Evolutionary conservation across 805 yeast genomes (phyloP), one percentile per base, ranked within the genome.

Genomic region (Kodamaea lidongshanica): DNA sequence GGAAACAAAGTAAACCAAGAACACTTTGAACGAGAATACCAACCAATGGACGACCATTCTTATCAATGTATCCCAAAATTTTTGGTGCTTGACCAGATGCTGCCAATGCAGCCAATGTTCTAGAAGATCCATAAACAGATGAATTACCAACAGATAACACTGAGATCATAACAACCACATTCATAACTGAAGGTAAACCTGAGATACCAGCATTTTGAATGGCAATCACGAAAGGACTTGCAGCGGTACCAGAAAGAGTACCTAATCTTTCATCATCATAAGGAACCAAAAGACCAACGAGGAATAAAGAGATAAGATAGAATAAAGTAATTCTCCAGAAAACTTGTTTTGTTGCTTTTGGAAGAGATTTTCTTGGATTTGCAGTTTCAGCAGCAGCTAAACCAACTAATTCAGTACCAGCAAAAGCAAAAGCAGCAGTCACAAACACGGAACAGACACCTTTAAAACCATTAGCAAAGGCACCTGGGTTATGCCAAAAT

Each of bases 281-380:
- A 10, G 89, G 88, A n/a, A 84, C 89, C 35, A 84, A 62, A 44
- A 81, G 73, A 24, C 87, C 80, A 20, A 65, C 56, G 33, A 65
- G 44, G 65, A 72, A 42, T 69, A 63, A 34, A 58, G 76, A 50
- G 58, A 70, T 38, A 51, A 84, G 65, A 59, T 84, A 84, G 50
- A 83, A 82, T 42, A 80, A 53, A 10, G 77, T 59, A 34, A 83
- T 77, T 58, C 92, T 70, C 88, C 89, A 82, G 58, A 84, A 80
- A 3, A 81, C 85, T 58, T 83, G 88, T 55, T 81, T 82, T 36
- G 79, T 74, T 24, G 89, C 88, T 29, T 69, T 67, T 20, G 89
- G 92, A 33, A 81, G 67, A 2, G 81, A 57, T 33, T 63, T 65
- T 43, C 79, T 63, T 26, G 92, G 89, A 52, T 80, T 72, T 19